phyloP scores from a whole-genome alignment of 306 rosid genomes.

The Quercus gilva region DNA sequence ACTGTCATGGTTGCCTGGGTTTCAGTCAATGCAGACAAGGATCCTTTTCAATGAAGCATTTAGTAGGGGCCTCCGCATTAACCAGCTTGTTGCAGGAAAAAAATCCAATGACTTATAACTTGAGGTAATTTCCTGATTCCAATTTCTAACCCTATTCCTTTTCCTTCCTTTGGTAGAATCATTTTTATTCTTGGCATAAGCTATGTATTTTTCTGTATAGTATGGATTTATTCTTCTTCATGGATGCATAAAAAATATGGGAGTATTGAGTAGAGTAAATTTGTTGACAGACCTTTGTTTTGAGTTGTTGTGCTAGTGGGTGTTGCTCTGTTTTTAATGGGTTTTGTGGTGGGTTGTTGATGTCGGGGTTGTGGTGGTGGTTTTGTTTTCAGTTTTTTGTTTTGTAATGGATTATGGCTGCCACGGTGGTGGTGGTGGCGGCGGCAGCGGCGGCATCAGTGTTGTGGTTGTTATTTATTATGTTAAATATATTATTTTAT shows the following conservation, averaged over 20 bases:
- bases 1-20: conserved; percentile 86
- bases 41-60: conserved; percentile 86
- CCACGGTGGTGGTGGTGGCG: too few relatives aligned
- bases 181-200: not conserved
- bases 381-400: too few relatives aligned
- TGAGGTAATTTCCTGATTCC: conserved; percentile 28
- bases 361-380: too few relatives aligned
- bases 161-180: not conserved
- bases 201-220: not conserved
- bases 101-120: conserved; percentile 38
- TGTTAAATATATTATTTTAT: too few relatives aligned
- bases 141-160: too few relatives aligned
- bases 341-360: too few relatives aligned
- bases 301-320: too few relatives aligned
- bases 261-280: not conserved
- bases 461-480: too few relatives aligned
- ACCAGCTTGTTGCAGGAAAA: conserved; percentile 70
- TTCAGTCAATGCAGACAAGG: conserved; percentile 88
- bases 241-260: not conserved
- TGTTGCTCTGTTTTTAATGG: too few relatives aligned
- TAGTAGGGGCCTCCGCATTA: conserved; percentile 74
- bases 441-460: too few relatives aligned
- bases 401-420: too few relatives aligned
- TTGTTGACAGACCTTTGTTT: not conserved
- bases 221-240: not conserved